These are phyloP conservation scores for Venturia carpophila DNA, from an alignment of 2,329 filamentous ascomycete species.

Conservation along the genomic window DNA sequence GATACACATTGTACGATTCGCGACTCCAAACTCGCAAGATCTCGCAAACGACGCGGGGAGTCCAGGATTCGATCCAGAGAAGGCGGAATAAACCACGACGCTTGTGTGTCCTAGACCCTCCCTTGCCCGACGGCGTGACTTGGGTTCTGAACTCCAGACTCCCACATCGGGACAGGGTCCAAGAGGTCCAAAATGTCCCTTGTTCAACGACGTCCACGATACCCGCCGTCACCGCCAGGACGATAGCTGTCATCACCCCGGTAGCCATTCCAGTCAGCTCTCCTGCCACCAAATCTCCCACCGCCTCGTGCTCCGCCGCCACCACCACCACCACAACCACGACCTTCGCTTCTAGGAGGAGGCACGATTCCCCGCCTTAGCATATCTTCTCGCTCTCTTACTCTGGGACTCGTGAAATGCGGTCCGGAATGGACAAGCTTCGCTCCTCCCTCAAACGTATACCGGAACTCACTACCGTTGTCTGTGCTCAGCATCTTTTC, in stretches of 20 bases:
- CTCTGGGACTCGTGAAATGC: conserved; percentile 19
- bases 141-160: background rate
- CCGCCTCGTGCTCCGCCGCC: conserved; percentile 44
- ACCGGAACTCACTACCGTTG: conserved; percentile 9
- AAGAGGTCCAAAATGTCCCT: background rate
- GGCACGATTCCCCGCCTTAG: conserved; percentile 20
- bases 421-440: conserved; percentile 35
- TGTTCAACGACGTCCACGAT: conserved; percentile 2
- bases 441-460: conserved; percentile 38
- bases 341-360: conserved; percentile 18
- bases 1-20: background rate
- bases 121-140: background rate
- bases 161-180: background rate
- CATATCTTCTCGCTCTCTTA: conserved; percentile 13
- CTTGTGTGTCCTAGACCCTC: background rate
- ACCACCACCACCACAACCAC: conserved; percentile 20
- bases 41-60: background rate
- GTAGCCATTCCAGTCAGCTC: conserved; percentile 41
- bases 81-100: background rate
- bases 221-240: conserved; percentile 33
- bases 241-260: conserved; percentile 4
- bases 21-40: background rate
- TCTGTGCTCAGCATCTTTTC: conserved; percentile 18
- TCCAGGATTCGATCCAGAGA: background rate
- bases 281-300: conserved; percentile 67